Conservation (phyloP, 2,329 filamentous ascomycete genomes). For the Ilyonectria destructans region DNA sequence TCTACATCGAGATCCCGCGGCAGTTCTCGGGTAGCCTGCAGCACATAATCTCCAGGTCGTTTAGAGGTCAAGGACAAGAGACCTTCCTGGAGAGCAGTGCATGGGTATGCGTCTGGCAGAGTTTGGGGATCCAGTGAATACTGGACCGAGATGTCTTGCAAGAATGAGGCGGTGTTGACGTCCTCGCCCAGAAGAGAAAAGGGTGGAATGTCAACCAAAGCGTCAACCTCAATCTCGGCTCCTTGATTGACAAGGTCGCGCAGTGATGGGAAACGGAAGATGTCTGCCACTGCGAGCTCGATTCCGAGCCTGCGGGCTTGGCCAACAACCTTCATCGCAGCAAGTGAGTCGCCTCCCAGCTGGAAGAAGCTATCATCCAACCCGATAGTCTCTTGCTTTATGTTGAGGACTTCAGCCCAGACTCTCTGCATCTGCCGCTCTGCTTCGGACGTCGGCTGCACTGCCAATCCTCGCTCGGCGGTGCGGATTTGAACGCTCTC, state of each 20-base stretch:
- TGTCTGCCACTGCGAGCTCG: slow-evolving; percentile 22
- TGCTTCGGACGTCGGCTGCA: background rate
- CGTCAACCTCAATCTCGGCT: background rate
- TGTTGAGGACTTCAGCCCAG: slow-evolving; percentile 35
- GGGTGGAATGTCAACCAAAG: slow-evolving; percentile 57
- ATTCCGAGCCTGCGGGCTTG: slow-evolving; percentile 26
- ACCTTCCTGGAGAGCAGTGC: slow-evolving; percentile 56
- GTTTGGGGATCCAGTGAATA: background rate
- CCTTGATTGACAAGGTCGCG: background rate
- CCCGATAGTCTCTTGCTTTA: slow-evolving; percentile 48
- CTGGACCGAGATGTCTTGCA: slow-evolving; percentile 3
- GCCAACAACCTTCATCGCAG: slow-evolving; percentile 43
- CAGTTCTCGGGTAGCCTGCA: slow-evolving; percentile 35
- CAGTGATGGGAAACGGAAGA: slow-evolving; percentile 23
- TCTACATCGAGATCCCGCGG: slow-evolving; percentile 17
- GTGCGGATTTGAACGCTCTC: slow-evolving; percentile 1
- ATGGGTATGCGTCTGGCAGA: slow-evolving; percentile 56
- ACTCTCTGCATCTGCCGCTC: slow-evolving; percentile 16
- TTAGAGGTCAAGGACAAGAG: slow-evolving; percentile 52
- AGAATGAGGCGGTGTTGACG: background rate
- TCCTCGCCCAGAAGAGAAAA: slow-evolving; percentile 37
- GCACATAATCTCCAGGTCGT: slow-evolving; percentile 41
- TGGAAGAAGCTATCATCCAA: slow-evolving; percentile 49
- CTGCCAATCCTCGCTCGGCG: background rate
- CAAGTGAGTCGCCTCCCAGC: slow-evolving; percentile 49